Percentiles rank a stretch among this genome's conserved stretches.
These are phyloP conservation scores for Lactifluus hygrophoroides DNA, from an alignment of 768 basidiomycete species.

Conservation along the genomic window DNA sequence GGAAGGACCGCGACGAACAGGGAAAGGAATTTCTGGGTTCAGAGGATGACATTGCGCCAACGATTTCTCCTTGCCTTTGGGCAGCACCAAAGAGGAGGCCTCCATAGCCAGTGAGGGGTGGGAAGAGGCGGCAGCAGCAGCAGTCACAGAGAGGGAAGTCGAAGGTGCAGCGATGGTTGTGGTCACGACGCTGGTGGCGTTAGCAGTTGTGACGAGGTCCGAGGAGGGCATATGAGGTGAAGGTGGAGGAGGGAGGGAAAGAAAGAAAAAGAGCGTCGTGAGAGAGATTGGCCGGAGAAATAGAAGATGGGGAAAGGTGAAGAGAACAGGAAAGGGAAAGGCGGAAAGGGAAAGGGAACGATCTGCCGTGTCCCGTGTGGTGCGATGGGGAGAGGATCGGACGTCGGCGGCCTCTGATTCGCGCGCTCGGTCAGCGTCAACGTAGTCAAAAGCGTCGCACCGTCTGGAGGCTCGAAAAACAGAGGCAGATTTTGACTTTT, in stretches of 20 bases:
- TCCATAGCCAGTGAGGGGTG: too few species aligned
- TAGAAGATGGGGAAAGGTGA: neutral
- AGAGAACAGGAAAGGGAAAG: neutral
- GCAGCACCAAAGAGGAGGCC: too few species aligned
- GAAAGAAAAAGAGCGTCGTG: neutral
- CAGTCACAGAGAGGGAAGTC: too few species aligned
- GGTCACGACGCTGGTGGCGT: neutral
- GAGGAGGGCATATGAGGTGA: neutral
- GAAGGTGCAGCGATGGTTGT: too few species aligned
- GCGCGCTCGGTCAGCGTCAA: too few species aligned
- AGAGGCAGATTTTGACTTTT: neutral
- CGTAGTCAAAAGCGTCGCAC: too few species aligned
- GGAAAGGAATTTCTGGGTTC: slow-evolving; percentile 17
- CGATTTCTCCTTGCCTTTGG: slow-evolving; percentile 29
- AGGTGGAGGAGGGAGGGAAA: neutral
- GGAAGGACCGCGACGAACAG: slow-evolving; percentile 16
- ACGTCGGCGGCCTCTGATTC: too few species aligned
- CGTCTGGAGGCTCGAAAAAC: too few species aligned
- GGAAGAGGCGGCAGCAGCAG: neutral
- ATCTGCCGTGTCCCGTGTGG: too few species aligned
- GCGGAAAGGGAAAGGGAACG: too few species aligned
- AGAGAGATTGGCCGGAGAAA: neutral
- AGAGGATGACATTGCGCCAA: too few species aligned
- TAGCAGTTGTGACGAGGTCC: neutral
- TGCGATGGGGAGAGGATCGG: neutral